These are phyloP conservation scores for Sequoiadendron giganteum DNA, from an alignment of 75 land plant genomes.

Conservation along the genomic window DNA sequence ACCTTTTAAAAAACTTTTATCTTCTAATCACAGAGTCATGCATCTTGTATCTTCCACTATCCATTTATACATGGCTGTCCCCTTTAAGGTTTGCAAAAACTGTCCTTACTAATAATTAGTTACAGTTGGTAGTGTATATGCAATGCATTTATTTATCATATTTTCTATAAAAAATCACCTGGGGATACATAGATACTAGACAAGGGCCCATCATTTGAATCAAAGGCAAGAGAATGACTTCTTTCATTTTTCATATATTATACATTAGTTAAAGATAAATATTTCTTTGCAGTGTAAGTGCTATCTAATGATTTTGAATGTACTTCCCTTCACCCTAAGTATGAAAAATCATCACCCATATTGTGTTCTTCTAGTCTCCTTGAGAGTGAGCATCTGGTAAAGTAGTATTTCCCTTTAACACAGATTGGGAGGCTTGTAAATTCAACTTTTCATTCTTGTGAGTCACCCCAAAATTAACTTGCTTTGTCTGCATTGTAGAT, in stretches of 20 bases:
- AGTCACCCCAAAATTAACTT: constrained; percentile 7
- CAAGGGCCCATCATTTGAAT: constrained; percentile 24
- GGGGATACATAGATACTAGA: constrained; percentile 24
- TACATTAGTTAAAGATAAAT: constrained; percentile 1
- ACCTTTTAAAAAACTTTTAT: too few species aligned
- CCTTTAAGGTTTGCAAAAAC: too few species aligned
- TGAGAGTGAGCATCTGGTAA: constrained; percentile 23
- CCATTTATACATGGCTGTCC: too few species aligned
- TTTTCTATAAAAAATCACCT: constrained; percentile 24
- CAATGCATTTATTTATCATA: constrained; percentile 5
- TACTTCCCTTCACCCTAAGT: constrained; percentile 20
- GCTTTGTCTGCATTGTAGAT: constrained; percentile 32
- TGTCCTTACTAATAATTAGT: too few species aligned
- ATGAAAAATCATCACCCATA: constrained; percentile 15
- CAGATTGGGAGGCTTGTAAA: constrained; percentile 14
- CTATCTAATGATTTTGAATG: constrained; percentile 19
- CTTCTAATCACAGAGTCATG: too few species aligned
- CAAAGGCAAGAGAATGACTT: constrained; percentile 25
- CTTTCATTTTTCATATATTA: constrained; percentile 11
- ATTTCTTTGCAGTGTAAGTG: constrained; percentile 14
- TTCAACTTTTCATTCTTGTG: constrained; percentile 41
- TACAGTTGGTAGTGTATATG: constrained; percentile 59
- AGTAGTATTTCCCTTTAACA: constrained; percentile 21
- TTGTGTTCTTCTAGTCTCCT: constrained; percentile 14
- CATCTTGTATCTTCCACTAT: too few species aligned